Percentiles rank a stretch among this genome's conserved stretches.
These are phyloP conservation scores for Saprolegnia parasitica DNA, from an alignment of 352 stramenopile species.

Conservation along the genomic window DNA sequence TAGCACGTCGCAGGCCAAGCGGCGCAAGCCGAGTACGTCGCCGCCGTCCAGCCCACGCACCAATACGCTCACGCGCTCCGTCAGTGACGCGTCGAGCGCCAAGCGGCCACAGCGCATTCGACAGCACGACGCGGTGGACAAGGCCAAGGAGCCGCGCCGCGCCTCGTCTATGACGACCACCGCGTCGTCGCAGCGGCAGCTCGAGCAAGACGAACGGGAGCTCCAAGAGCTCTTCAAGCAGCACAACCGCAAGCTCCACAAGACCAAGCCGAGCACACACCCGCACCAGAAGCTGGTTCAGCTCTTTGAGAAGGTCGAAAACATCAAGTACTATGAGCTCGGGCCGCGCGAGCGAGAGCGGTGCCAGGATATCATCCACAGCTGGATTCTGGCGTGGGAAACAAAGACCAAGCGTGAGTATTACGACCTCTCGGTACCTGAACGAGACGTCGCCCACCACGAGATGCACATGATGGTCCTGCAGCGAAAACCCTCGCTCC, in stretches of 20 bases:
- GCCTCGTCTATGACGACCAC: neutral
- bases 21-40: neutral
- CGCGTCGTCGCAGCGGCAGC: neutral
- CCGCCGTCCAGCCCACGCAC: neutral
- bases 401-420: neutral
- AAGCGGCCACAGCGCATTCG: too few species aligned
- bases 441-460: slow-evolving; percentile 5
- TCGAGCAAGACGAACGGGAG: slow-evolving; percentile 12
- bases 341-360: neutral
- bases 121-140: too few species aligned
- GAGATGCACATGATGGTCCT: slow-evolving; percentile 11
- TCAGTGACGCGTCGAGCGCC: neutral
- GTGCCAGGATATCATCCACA: neutral
- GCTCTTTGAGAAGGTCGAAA: slow-evolving; percentile 5
- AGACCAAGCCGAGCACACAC: neutral
- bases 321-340: slow-evolving; percentile 2
- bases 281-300: slow-evolving; percentile 5
- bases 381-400: neutral
- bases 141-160: slow-evolving; percentile 1
- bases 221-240: slow-evolving; percentile 18
- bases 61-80: neutral
- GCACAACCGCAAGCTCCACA: slow-evolving; percentile 25
- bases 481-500: neutral
- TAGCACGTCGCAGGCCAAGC: neutral
- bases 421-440: neutral